Base-by-base conservation (phyloP, 768 basidiomycete genomes). In the Naganishia kalamii region DNA sequence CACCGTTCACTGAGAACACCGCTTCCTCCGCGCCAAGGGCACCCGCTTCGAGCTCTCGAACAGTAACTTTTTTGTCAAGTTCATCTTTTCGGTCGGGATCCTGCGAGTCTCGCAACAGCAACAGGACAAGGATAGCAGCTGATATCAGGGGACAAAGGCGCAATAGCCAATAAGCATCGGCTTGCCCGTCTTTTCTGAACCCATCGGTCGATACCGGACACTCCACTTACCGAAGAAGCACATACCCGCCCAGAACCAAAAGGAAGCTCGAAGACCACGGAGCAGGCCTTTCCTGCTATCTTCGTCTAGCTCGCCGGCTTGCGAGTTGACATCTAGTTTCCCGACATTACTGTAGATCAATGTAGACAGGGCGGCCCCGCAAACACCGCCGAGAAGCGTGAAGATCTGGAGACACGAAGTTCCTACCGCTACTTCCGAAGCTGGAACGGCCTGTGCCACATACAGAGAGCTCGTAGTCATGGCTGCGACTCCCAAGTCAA, bases 201-300 rank as follows among this genome's bases (percentile, higher is more conserved):
- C n/a, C n/a, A n/a, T n/a, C n/a, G n/a, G n/a, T n/a, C n/a, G n/a
- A n/a, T n/a, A n/a, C n/a, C n/a, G n/a, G n/a, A n/a, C n/a, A n/a
- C n/a, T n/a, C n/a, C 8, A 49, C 48, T 25, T 17, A 30, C 48
- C 48, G 48, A 49, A 49, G 48, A 29, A 49, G 27, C 48, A 30
- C 27, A 49, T 6, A 17, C 48, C 54, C 15, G 54, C 54, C 37
- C 54, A 57, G 27, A 57, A 57, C 54, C 54, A 57, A 21, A 40
- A 35, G 17, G 54, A 8, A 23, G 35, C 37, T 40, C 54, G 37
- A 13, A 57, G 19, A 25, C 54, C 54, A 10, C 19, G 7, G 13
- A 57, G 35, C 23, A 57, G 19, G 23, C 33, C 54, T 37, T 12
- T 3, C 25, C 25, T 57, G 13, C 17, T 15, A 17, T 33, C 21